Percentiles rank a stretch among this genome's conserved stretches.
These are phyloP conservation scores for Crithidia brevicula DNA, from an alignment of 208 protist genomes.

Conservation along the genomic window DNA sequence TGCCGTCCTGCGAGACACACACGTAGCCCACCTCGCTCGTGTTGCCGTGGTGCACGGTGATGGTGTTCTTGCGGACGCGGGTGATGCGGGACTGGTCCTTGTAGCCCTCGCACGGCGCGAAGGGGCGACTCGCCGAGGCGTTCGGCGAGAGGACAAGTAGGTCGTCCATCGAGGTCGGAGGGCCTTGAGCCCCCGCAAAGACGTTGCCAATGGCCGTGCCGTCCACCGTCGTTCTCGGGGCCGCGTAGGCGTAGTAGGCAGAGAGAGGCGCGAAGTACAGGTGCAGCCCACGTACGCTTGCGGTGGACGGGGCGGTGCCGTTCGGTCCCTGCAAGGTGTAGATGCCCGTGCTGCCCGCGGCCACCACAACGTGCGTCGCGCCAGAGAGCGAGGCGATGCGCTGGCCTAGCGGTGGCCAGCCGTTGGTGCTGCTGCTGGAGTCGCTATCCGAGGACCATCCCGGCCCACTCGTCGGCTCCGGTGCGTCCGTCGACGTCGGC, in stretches of 20 bases:
- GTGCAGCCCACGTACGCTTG: conserved; percentile 45
- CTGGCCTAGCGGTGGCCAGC: conserved; percentile 32
- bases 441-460: conserved; percentile 23
- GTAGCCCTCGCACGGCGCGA: conserved; percentile 56
- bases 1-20: conserved; percentile 72
- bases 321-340: conserved; percentile 49
- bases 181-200: neutral
- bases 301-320: conserved; percentile 1
- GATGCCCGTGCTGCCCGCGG: conserved; percentile 56
- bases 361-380: conserved; percentile 66
- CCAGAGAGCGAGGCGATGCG: conserved; percentile 53
- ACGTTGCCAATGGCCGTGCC: conserved; percentile 23
- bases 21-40: conserved; percentile 57
- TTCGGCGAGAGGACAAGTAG: conserved; percentile 18
- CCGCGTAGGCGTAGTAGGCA: conserved; percentile 34
- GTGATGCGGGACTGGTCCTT: conserved; percentile 71
- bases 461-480: conserved; percentile 22
- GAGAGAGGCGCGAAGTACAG: conserved; percentile 69
- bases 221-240: neutral
- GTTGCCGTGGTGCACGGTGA: conserved; percentile 49
- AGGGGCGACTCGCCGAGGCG: conserved; percentile 13
- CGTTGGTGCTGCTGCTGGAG: neutral
- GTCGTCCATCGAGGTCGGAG: conserved; percentile 7
- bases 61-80: conserved; percentile 29
- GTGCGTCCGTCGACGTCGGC: conserved; percentile 17